These are phyloP conservation scores for Salix suchowensis DNA, from an alignment of 345 rosid genomes.

Conservation along the genomic window DNA sequence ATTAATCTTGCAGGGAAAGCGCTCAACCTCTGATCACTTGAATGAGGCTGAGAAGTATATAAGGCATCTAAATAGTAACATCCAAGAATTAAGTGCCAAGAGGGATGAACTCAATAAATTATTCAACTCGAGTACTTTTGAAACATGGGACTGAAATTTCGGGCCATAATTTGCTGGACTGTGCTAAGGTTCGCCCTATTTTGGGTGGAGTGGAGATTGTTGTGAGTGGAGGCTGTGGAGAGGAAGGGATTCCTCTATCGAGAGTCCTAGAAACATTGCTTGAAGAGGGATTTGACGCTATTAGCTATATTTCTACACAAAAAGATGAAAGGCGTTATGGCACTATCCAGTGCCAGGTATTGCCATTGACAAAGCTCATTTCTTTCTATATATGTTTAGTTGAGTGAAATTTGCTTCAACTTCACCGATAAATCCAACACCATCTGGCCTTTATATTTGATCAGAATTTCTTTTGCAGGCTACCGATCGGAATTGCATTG, in stretches of 20 bases:
- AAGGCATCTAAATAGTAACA: constrained; percentile 38
- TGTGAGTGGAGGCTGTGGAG: constrained; percentile 26
- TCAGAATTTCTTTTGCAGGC: constrained; percentile 14
- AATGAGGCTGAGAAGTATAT: constrained; percentile 66
- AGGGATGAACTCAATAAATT: constrained; percentile 40
- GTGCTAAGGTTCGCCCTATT: constrained; percentile 36
- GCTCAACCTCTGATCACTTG: constrained; percentile 76
- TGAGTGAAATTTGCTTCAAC: not conserved
- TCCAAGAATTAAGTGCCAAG: constrained; percentile 36
- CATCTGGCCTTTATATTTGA: not conserved
- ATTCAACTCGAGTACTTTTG: constrained; percentile 19
- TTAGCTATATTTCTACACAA: constrained; percentile 19
- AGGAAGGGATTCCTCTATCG: constrained; percentile 21
- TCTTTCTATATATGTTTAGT: not conserved
- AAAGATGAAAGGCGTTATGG: constrained; percentile 11
- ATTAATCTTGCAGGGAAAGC: constrained; percentile 54
- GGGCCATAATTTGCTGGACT: not conserved
- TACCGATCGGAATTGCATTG: not conserved
- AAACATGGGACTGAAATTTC: constrained; percentile 1
- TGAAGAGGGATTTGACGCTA: constrained; percentile 32
- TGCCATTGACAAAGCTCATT: not conserved
- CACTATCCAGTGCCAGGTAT: constrained; percentile 36
- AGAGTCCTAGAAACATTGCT: constrained; percentile 25
- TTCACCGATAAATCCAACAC: not conserved
- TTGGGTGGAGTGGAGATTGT: constrained; percentile 49